Percentiles rank a stretch among this genome's conserved stretches.
Conservation (phyloP, 1,284 basidiomycete genomes). For the Sparassis latifolia region DNA sequence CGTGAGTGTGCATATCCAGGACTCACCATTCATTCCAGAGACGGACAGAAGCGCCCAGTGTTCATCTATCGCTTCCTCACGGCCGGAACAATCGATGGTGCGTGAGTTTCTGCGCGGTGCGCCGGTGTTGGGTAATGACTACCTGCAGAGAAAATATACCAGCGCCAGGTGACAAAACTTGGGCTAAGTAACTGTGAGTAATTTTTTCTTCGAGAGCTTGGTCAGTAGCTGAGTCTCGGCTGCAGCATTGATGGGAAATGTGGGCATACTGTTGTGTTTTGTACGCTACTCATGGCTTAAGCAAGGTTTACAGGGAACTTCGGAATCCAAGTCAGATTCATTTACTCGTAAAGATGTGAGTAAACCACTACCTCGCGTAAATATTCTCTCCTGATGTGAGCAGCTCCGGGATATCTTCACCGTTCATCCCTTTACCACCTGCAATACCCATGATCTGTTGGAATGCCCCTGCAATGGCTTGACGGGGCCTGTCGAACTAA, state of each 20-base stretch:
- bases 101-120: constrained; percentile 2
- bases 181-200: constrained; percentile 80
- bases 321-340: constrained; percentile 69
- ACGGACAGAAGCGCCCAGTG: constrained; percentile 90
- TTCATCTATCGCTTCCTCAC: constrained; percentile 93
- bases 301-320: constrained; percentile 31
- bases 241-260: constrained; percentile 61
- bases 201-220: neutral
- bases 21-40: constrained; percentile 40
- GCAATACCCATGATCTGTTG: constrained; percentile 89
- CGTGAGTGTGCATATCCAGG: neutral
- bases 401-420: constrained; percentile 90
- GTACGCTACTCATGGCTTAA: no score
- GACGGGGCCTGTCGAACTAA: constrained; percentile 8
- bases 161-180: constrained; percentile 94
- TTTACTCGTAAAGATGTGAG: constrained; percentile 85
- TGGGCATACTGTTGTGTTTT: constrained; percentile 20
- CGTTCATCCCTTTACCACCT: constrained; percentile 72
- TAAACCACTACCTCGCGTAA: neutral
- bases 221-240: neutral
- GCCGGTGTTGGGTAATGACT: neutral
- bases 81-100: constrained; percentile 73
- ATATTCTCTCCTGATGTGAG: neutral
- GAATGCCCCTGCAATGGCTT: constrained; percentile 60
- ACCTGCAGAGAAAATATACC: constrained; percentile 72